Evolutionary conservation across 2,329 filamentous ascomycete species (phyloP).

Genomic region (Xylariaceae sp.): DNA sequence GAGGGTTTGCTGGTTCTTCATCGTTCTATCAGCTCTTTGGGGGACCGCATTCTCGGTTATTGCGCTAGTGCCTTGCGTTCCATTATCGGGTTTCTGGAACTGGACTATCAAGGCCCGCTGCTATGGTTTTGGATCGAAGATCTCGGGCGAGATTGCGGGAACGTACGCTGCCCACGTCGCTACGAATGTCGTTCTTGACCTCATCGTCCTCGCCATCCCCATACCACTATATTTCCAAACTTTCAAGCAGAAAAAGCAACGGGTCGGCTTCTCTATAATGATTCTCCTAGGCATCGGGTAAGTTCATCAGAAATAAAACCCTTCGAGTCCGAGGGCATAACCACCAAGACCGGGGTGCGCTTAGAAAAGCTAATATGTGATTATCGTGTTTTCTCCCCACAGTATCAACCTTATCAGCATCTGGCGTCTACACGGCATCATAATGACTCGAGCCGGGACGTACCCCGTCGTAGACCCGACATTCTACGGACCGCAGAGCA

Average conservation of each 20-base stretch:
- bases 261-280: constrained; percentile 41
- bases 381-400: not conserved
- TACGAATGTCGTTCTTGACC: constrained; percentile 43
- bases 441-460: constrained; percentile 40
- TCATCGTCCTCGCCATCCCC: constrained; percentile 43
- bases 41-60: constrained; percentile 40
- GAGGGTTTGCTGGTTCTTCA: constrained; percentile 35
- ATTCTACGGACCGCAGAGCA: constrained; percentile 45
- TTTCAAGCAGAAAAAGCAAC: constrained; percentile 39
- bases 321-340: too few species aligned
- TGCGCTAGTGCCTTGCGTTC: constrained; percentile 43
- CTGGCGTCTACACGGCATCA: constrained; percentile 42
- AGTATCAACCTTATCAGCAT: constrained; percentile 43
- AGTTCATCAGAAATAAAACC: too few species aligned
- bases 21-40: constrained; percentile 40
- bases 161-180: constrained; percentile 41
- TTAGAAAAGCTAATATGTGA: not conserved
- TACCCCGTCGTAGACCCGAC: constrained; percentile 46
- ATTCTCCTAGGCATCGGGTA: constrained; percentile 44
- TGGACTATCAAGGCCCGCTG: constrained; percentile 30
- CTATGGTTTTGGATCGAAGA: constrained; percentile 44
- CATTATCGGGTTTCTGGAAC: constrained; percentile 43
- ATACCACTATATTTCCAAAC: constrained; percentile 40
- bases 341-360: too few species aligned
- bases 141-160: constrained; percentile 34